Evolutionary conservation across 257 asterid genomes (phyloP).

Genomic region (Solanum lycopersicoides): DNA sequence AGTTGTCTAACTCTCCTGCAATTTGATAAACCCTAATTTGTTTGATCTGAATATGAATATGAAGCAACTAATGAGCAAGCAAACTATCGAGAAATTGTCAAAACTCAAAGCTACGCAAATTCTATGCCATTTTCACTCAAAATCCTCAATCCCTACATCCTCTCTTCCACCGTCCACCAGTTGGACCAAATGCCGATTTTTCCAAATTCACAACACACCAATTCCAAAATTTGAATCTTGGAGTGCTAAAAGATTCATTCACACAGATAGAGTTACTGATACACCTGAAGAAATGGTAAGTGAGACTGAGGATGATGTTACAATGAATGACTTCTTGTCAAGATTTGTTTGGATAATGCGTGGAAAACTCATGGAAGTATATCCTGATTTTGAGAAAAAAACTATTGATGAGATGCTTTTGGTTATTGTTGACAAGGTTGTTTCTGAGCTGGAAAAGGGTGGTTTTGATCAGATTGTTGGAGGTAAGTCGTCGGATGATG

Average conservation of each 20-base stretch:
- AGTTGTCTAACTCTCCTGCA: background rate
- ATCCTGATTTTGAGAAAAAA: constrained; percentile 50
- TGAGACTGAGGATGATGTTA: constrained; percentile 32
- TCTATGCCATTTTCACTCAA: constrained; percentile 18
- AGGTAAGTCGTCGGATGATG: constrained; percentile 19
- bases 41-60: constrained; percentile 18
- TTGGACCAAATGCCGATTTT: background rate
- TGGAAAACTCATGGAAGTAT: constrained; percentile 47
- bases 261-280: constrained; percentile 31
- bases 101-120: constrained; percentile 19
- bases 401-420: constrained; percentile 70
- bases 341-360: constrained; percentile 90
- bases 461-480: constrained; percentile 34
- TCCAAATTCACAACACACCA: background rate
- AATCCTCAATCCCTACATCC: constrained; percentile 6
- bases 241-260: constrained; percentile 16
- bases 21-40: background rate
- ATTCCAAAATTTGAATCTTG: background rate
- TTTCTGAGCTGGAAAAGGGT: constrained; percentile 54
- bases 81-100: constrained; percentile 13
- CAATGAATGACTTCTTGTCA: constrained; percentile 68
- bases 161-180: background rate
- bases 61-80: constrained; percentile 32
- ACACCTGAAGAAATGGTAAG: constrained; percentile 15
- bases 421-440: constrained; percentile 58